Evolutionary conservation across 2,329 filamentous ascomycete species (phyloP).

Genomic region (Venturia asperata): DNA sequence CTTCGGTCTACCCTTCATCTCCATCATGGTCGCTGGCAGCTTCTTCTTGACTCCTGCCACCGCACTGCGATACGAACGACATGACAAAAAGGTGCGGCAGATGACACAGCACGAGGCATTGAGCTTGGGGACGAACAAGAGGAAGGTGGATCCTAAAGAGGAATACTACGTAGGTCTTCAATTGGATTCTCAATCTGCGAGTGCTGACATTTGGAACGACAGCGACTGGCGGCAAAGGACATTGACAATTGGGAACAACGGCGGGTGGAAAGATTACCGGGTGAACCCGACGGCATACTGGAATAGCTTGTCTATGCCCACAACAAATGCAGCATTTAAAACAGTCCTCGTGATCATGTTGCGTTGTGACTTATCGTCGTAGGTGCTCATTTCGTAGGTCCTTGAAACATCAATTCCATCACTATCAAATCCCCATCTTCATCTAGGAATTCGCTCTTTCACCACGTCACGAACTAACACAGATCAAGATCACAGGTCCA

Average conservation of each 20-base stretch:
- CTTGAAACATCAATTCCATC: not conserved
- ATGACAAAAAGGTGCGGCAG: conserved; percentile 83
- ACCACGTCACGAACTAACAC: not conserved
- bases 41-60: conserved; percentile 94
- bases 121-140: conserved; percentile 62
- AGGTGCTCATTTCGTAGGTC: not conserved
- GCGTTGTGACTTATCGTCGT: not conserved
- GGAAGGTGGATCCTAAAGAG: conserved; percentile 72
- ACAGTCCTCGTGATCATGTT: not conserved
- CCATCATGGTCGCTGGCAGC: conserved; percentile 81
- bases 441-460: not conserved
- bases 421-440: not conserved
- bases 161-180: conserved; percentile 69
- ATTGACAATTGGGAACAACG: conserved; percentile 96
- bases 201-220: conserved; percentile 21
- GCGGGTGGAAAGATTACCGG: conserved; percentile 78
- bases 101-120: conserved; percentile 81
- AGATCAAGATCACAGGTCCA: not conserved
- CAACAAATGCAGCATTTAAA: not conserved
- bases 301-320: conserved; percentile 7
- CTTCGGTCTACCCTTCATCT: conserved; percentile 89
- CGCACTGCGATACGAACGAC: conserved; percentile 84
- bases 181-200: conserved; percentile 19
- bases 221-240: conserved; percentile 81
- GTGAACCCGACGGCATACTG: conserved; percentile 80